phyloP scores from a whole-genome alignment of 2,329 filamentous ascomycete species.

The Sporothrix globosa region DNA sequence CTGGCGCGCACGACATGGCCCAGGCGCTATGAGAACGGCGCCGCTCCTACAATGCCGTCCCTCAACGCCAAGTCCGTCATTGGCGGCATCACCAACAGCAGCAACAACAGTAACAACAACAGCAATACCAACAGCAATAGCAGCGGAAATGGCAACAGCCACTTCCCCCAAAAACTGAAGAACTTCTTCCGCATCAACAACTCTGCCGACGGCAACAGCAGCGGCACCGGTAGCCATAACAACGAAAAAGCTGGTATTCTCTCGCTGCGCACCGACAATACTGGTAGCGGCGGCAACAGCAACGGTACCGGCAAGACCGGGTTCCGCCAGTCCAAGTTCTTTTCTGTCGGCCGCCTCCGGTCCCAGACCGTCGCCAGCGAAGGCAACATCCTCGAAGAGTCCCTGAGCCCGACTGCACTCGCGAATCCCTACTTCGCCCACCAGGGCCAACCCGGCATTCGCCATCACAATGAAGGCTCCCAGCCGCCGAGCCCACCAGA shows the following conservation, averaged over 20 bases:
- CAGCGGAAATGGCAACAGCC: slow-evolving; percentile 57
- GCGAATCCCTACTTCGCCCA: slow-evolving; percentile 98
- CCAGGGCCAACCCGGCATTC: slow-evolving; percentile 88
- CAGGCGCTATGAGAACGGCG: slow-evolving; percentile 38
- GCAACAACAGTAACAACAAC: slow-evolving; percentile 22
- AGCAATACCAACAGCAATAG: slow-evolving; percentile 30
- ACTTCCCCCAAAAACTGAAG: slow-evolving; percentile 69
- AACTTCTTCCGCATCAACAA: slow-evolving; percentile 72
- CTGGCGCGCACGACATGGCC: slow-evolving; percentile 37
- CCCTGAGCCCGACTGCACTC: slow-evolving; percentile 86
- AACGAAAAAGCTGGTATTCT: slow-evolving; percentile 37
- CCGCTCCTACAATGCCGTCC: slow-evolving; percentile 37
- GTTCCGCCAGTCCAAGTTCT: slow-evolving; percentile 85
- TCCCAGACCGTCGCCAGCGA: slow-evolving; percentile 91
- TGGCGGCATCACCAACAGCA: slow-evolving; percentile 65
- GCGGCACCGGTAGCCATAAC: slow-evolving; percentile 46
- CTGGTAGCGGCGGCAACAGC: slow-evolving; percentile 28
- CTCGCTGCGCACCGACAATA: slow-evolving; percentile 26
- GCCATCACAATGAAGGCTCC: slow-evolving; percentile 93
- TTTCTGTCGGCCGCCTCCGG: slow-evolving; percentile 84
- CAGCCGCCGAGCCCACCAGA: slow-evolving; percentile 91
- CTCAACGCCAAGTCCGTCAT: slow-evolving; percentile 55
- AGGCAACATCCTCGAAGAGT: slow-evolving; percentile 85
- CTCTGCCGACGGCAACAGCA: slow-evolving; percentile 41
- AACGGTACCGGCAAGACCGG: slow-evolving; percentile 57